These are phyloP conservation scores for Metschnikowia orientalis DNA, from an alignment of 805 yeast species.

Conservation along the genomic window DNA sequence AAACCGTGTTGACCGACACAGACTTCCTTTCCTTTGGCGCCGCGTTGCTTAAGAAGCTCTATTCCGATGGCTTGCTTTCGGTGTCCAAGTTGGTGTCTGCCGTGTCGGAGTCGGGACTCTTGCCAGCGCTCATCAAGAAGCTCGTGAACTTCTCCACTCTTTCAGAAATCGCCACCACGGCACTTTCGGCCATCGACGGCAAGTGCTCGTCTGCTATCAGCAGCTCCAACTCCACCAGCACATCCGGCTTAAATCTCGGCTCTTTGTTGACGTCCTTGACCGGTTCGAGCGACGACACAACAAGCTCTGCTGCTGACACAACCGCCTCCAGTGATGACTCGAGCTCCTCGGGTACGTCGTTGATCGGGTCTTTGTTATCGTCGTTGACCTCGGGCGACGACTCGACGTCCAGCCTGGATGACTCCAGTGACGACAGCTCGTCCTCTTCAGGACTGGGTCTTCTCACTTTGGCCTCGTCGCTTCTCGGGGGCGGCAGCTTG, in stretches of 20 bases:
- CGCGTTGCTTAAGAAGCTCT: slow-evolving; percentile 29
- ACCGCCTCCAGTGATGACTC: not conserved
- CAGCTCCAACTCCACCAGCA: slow-evolving; percentile 2
- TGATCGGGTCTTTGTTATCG: slow-evolving; percentile 2
- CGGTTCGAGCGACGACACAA: not conserved
- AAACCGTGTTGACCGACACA: slow-evolving; percentile 36
- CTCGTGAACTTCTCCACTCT: slow-evolving; percentile 32
- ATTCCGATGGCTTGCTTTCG: slow-evolving; percentile 27
- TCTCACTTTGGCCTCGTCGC: slow-evolving; percentile 4
- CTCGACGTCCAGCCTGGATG: too few species aligned
- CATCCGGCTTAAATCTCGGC: slow-evolving; percentile 3
- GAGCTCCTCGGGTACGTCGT: slow-evolving; percentile 3
- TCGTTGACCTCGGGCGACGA: slow-evolving; percentile 1
- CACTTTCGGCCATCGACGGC: slow-evolving; percentile 32
- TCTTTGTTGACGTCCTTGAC: slow-evolving; percentile 4
- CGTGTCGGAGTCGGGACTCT: slow-evolving; percentile 29
- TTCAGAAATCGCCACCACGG: slow-evolving; percentile 31
- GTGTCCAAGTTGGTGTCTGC: slow-evolving; percentile 29
- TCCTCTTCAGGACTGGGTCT: slow-evolving; percentile 4
- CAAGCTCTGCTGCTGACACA: not conserved
- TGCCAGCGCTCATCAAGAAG: slow-evolving; percentile 30
- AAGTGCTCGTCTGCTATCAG: slow-evolving; percentile 21
- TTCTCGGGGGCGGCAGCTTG: slow-evolving; percentile 6
- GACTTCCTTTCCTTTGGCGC: slow-evolving; percentile 34
- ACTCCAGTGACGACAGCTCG: not conserved